Evolutionary conservation across 192 early-diverging fungal genomes (phyloP).

Genomic region (Backusella liffmaniae): DNA sequence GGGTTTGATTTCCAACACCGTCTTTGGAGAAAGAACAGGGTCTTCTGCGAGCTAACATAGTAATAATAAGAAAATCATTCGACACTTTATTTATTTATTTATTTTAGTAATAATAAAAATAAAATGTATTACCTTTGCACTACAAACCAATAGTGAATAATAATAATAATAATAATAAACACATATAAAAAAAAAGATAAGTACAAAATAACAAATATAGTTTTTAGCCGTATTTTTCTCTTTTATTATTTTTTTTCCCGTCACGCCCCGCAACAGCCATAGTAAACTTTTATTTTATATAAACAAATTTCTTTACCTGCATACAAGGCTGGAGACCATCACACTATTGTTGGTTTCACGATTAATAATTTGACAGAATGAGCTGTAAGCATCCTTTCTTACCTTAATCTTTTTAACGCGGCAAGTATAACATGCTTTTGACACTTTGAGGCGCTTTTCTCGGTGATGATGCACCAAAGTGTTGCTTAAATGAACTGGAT

Average conservation of each 20-base stretch:
- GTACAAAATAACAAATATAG: not conserved
- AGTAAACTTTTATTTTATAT: not conserved
- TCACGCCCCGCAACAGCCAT: not conserved
- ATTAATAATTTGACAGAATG: not conserved
- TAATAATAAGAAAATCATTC: not conserved
- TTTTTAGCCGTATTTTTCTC: not conserved
- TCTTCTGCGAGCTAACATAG: conserved; percentile 26
- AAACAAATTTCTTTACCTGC: conserved; percentile 22
- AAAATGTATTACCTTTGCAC: conserved; percentile 18
- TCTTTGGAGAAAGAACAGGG: conserved; percentile 35
- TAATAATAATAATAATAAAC: not conserved
- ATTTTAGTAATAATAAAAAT: not conserved
- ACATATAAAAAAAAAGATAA: conserved; percentile 1
- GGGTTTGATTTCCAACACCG: conserved; percentile 14
- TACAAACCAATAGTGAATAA: not conserved
- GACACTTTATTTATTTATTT: not conserved
- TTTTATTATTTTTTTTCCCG: not conserved
- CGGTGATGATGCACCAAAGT: not conserved
- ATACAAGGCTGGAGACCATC: conserved; percentile 35
- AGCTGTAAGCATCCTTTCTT: not conserved
- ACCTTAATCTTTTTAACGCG: conserved; percentile 33
- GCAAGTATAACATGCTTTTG: conserved; percentile 24
- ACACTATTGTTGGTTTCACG: conserved; percentile 4
- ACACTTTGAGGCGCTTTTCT: conserved; percentile 26
- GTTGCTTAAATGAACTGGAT: not conserved